Base-by-base conservation (phyloP, 2,329 filamentous ascomycete genomes). In the Microdochium nivale region DNA sequence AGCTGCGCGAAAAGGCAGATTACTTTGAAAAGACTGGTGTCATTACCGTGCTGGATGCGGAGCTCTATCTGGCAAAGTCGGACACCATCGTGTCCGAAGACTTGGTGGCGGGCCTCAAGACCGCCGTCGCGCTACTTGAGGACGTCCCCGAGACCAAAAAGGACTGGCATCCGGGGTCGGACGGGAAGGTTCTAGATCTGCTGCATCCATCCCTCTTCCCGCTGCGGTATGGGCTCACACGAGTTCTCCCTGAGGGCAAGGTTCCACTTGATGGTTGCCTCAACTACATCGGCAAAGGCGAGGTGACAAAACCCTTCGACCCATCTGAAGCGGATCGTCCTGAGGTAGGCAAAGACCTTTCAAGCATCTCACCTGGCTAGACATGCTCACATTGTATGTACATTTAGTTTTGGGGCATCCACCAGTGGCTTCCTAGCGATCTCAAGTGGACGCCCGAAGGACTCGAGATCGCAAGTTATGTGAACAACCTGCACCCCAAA, bases 201-300 rank as follows among this genome's bases (percentile, higher is more conserved):
- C 73, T 87, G 4, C 76, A 87, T 56, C 82, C 83, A 1, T 86
- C 81, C 0, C 67, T 87, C 7, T 87, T 75, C 56, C 81, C 83
- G 0, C 63, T 87, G 0, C 61, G 80, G 1, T 82, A 80, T 56
- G 79, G 77, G 0, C 63, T 65, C 14, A 73, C 72, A 2, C 68
- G 69, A 2, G 68, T 71, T 3, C 56, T 81, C 1, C 51, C 60
- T 3, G 58, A 67, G 44, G 68, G 67, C 10, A 61, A 55, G 1
- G 63, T 69, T 13, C 60, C 60, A 4, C 59, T 76, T 3, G 54
- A 63, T 0, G 51, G 62, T 46, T 69, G 65, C 46, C 64, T 33
- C 25, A 46, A 51, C 2, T 52, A 52, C 27, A 57, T 52, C 23
- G 58, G 70, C 11, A 55, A 58, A 46, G 70, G 70, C 10, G 55